Evolutionary conservation across 2,329 filamentous ascomycete species (phyloP), one percentile per base, ranked within the genome.

Genomic region (Basipetospora chlamydospora): DNA sequence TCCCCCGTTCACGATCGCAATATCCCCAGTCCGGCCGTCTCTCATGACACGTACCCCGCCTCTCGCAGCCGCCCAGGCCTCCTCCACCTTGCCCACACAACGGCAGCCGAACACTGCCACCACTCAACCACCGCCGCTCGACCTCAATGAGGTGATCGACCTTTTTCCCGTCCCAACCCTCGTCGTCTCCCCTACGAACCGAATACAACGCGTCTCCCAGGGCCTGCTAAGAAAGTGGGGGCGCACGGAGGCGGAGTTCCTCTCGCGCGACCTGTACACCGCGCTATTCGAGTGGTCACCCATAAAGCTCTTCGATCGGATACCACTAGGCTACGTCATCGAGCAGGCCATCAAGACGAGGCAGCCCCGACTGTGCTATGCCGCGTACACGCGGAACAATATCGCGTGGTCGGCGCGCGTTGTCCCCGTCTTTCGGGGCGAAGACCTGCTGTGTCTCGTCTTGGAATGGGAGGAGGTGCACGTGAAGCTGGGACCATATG

Each of bases 381-480:
- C 42, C 5, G 43, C 46, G 9, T 49, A 45, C 20, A 16, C 22
- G 8, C 13, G 17, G 1, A 17, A 40, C 4, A 37, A 32, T 11
- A 26, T 33, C 18, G 43, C 50, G 1, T 57, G 54, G 50, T 47
- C 44, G 5, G 49, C 49, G 9, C 53, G 54, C 17, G 46, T 55
- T 8, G 45, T 53, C 9, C 55, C 54, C 10, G 39, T 57, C 12
- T 54, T 53, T 40, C 45, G 46, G 11, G 40, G 35, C 7, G 46
- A 50, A 29, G 40, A 49, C 23, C 45, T 55, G 34, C 26, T 54
- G n/a, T 51, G 46, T 9, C 39, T 56, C 8, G 23, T 51, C n/a
- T 35, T 55, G 10, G 53, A 56, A 35, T 58, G 53, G 53, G 47
- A 50, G 20, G 41, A 47, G 39, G 44, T 43, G 20, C 42, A 46